These are phyloP conservation scores for Podosphaera fusca DNA, from an alignment of 2,329 filamentous ascomycete species.

Conservation along the genomic window DNA sequence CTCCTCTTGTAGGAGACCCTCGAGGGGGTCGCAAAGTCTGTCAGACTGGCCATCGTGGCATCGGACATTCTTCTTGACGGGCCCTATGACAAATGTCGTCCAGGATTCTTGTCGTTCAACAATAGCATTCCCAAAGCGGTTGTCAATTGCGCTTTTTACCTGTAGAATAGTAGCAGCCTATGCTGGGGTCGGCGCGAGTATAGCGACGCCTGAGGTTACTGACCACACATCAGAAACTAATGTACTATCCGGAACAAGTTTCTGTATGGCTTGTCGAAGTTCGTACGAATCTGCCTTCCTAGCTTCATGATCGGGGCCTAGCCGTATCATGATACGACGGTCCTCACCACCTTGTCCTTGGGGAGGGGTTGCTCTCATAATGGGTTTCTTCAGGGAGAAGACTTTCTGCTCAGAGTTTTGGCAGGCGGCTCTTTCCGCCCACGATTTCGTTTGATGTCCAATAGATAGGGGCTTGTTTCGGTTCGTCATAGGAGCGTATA, in stretches of 20 bases:
- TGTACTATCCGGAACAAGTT: neutral
- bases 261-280: neutral
- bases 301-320: neutral
- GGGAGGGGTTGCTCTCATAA: neutral
- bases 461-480: neutral
- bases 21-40: neutral
- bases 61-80: neutral
- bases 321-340: neutral
- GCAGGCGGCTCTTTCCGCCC: neutral
- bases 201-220: neutral
- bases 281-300: neutral
- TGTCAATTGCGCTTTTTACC: neutral
- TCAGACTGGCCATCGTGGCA: neutral
- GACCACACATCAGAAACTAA: neutral
- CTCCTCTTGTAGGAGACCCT: neutral
- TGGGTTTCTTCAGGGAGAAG: neutral
- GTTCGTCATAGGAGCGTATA: neutral
- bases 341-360: neutral
- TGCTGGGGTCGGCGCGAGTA: neutral
- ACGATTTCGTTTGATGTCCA: neutral
- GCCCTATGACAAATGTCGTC: neutral
- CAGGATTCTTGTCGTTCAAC: neutral
- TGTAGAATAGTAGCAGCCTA: constrained; percentile 1
- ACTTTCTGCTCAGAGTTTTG: neutral
- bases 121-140: neutral